Conservation (phyloP, 495 filamentous ascomycete species). For the Neurospora sp. region DNA sequence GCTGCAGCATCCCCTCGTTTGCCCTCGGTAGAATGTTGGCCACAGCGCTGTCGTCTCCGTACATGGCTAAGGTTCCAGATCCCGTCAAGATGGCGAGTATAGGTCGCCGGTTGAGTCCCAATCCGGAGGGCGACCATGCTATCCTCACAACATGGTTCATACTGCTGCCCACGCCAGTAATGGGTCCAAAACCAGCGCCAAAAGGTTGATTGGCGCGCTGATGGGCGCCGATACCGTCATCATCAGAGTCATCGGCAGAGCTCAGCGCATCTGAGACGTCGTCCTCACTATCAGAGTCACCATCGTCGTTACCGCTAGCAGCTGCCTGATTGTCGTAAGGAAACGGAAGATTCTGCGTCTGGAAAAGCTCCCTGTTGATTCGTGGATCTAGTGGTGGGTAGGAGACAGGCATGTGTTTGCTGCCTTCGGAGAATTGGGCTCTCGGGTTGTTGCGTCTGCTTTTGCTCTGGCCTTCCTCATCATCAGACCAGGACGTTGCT, state of each 20-base stretch:
- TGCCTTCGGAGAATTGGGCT: conserved; percentile 22
- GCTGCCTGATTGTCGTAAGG: conserved; percentile 9
- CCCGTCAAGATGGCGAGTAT: conserved; percentile 32
- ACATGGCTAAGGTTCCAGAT: conserved; percentile 30
- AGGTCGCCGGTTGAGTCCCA: conserved; percentile 33
- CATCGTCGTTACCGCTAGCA: neutral
- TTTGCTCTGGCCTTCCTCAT: conserved; percentile 5
- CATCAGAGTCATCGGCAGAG: conserved; percentile 4
- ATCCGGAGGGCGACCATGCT: conserved; percentile 35
- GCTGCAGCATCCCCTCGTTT: conserved; percentile 20
- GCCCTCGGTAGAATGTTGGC: conserved; percentile 14
- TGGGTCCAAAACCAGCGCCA: conserved; percentile 30
- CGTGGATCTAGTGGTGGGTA: conserved; percentile 25
- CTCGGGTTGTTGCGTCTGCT: conserved; percentile 11
- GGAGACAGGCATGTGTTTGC: conserved; percentile 25
- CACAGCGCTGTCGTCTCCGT: conserved; percentile 29
- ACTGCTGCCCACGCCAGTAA: conserved; percentile 34
- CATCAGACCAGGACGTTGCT: conserved; percentile 10
- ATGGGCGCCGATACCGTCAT: neutral
- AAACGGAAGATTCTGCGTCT: conserved; percentile 10
- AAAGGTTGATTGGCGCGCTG: conserved; percentile 17
- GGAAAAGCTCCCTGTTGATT: conserved; percentile 26
- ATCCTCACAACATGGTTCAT: conserved; percentile 37
- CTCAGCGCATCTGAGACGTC: neutral
- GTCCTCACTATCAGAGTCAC: conserved; percentile 6